Conservation (phyloP, 768 basidiomycete genomes). For the Boletus insuetus region DNA sequence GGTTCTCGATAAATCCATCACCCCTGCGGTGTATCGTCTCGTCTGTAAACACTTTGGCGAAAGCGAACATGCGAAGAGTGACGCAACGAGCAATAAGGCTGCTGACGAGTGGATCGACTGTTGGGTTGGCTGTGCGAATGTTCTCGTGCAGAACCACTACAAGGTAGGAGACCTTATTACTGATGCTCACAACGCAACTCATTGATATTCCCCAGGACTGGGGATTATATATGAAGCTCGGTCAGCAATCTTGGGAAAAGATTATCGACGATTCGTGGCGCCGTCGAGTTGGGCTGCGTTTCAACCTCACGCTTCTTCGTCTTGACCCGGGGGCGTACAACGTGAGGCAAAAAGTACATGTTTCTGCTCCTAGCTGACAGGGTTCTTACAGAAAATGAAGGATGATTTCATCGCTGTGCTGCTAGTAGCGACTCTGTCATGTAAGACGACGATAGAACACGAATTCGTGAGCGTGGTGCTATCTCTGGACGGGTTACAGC, state of each 20-base stretch:
- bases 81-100: constrained; percentile 29
- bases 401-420: constrained; percentile 54
- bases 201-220: constrained; percentile 47
- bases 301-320: constrained; percentile 54
- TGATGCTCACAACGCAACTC: neutral
- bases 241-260: constrained; percentile 53
- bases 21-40: constrained; percentile 53
- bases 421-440: constrained; percentile 49
- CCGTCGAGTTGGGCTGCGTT: constrained; percentile 58
- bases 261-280: constrained; percentile 50
- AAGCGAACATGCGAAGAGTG: constrained; percentile 16
- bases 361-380: neutral
- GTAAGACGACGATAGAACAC: constrained; percentile 50
- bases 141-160: constrained; percentile 52
- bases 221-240: constrained; percentile 53
- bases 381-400: constrained; percentile 38
- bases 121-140: constrained; percentile 69
- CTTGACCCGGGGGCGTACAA: constrained; percentile 60
- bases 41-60: constrained; percentile 48
- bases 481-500: constrained; percentile 52
- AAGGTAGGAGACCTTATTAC: constrained; percentile 32
- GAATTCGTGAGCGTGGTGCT: constrained; percentile 58
- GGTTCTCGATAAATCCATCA: constrained; percentile 50
- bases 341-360: constrained; percentile 36
- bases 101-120: constrained; percentile 63